phyloP scores from a whole-genome alignment of 192 early-diverging fungal genomes.

The Entrophospora sp. region DNA sequence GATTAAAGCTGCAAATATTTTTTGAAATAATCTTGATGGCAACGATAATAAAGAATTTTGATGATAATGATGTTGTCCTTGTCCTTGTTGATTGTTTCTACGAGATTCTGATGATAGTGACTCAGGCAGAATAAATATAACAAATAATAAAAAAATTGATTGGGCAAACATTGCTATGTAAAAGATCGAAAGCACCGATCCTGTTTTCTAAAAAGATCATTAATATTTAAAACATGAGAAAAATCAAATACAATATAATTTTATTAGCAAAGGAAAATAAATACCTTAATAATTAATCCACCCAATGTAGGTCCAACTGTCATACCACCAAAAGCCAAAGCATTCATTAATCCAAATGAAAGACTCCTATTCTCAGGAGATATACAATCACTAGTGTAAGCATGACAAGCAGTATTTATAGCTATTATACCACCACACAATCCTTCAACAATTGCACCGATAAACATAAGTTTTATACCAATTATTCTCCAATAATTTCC shows the following conservation, averaged over 20 bases:
- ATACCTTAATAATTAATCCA: conserved; percentile 9
- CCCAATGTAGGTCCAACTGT: conserved; percentile 3
- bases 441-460: conserved; percentile 12
- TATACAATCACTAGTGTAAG: conserved; percentile 13
- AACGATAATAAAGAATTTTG: neutral
- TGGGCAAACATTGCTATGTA: neutral
- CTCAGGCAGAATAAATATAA: conserved; percentile 12
- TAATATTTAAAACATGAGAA: too few species aligned
- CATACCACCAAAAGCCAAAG: conserved; percentile 6
- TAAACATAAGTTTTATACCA: neutral
- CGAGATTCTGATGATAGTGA: neutral
- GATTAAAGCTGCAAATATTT: neutral
- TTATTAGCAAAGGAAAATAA: too few species aligned
- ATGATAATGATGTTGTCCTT: too few species aligned
- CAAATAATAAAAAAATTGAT: conserved; percentile 4
- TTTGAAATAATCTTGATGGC: neutral
- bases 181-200: conserved; percentile 5
- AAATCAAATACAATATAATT: too few species aligned
- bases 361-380: conserved; percentile 5
- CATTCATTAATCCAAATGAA: conserved; percentile 11
- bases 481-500: conserved; percentile 9
- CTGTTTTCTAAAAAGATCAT: neutral
- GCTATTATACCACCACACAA: conserved; percentile 5
- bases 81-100: too few species aligned
- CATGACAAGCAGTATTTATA: conserved; percentile 18